phyloP scores from a whole-genome alignment of 2,329 filamentous ascomycete genomes.

The Paecilomyces fulvus region DNA sequence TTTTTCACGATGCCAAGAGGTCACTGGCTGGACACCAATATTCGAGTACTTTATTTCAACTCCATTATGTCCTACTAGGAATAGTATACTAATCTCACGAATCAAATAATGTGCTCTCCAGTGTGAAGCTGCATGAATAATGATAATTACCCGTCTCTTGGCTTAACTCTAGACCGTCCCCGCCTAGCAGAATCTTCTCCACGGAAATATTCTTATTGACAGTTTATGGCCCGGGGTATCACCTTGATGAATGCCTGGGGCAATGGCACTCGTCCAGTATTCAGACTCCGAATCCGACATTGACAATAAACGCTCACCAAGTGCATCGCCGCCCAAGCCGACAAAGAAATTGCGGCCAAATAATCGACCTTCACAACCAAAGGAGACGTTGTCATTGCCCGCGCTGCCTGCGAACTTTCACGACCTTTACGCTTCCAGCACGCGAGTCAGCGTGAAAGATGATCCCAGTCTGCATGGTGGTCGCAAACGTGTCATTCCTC shows the following conservation, averaged over 20 bases:
- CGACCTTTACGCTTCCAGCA: constrained; percentile 78
- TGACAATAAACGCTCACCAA: constrained; percentile 11
- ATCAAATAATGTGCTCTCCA: too few species aligned
- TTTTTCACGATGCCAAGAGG: too few species aligned
- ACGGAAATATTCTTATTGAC: not conserved
- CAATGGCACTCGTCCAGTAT: constrained; percentile 63
- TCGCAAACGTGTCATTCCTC: constrained; percentile 70
- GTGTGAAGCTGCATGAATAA: too few species aligned
- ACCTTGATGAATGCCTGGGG: too few species aligned
- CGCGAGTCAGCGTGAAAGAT: constrained; percentile 68
- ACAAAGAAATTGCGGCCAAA: constrained; percentile 16
- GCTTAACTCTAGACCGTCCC: too few species aligned
- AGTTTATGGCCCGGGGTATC: too few species aligned
- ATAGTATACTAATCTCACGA: too few species aligned
- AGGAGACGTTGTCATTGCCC: constrained; percentile 43
- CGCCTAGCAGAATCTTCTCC: not conserved
- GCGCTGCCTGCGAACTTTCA: constrained; percentile 75
- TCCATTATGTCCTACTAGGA: too few species aligned
- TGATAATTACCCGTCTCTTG: too few species aligned
- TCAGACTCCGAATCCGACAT: constrained; percentile 38
- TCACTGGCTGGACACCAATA: too few species aligned
- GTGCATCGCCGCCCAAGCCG: constrained; percentile 11
- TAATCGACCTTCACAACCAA: constrained; percentile 1
- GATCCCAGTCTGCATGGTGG: constrained; percentile 80
- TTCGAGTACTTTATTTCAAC: too few species aligned